Evolutionary conservation across 2,329 filamentous ascomycete genomes (phyloP).

Genomic region (Fusarium decemcellulare): DNA sequence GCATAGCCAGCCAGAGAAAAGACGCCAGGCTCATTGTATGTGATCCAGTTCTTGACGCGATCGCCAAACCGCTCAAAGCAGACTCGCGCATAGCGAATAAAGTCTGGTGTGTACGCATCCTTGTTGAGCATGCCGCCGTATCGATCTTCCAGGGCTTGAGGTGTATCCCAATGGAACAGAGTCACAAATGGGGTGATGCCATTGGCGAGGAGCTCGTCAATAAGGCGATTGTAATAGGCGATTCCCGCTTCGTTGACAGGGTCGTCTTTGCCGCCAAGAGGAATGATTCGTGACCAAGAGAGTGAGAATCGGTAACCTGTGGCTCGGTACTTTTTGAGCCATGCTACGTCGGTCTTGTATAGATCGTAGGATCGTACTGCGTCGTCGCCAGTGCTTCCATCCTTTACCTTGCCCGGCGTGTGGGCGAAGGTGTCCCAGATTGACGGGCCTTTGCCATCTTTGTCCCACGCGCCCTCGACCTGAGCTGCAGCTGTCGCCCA

Average conservation of each 20-base stretch:
- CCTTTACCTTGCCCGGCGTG: conserved; percentile 55
- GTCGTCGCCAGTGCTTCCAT: conserved; percentile 57
- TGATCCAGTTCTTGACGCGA: conserved; percentile 43
- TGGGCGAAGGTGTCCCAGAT: conserved; percentile 59
- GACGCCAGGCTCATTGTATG: conserved; percentile 42
- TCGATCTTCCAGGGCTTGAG: conserved; percentile 48
- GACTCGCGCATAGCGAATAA: conserved; percentile 40
- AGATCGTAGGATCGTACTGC: conserved; percentile 56
- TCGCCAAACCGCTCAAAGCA: conserved; percentile 43
- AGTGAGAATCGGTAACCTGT: conserved; percentile 75
- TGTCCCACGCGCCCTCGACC: conserved; percentile 59
- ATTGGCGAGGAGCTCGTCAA: conserved; percentile 68
- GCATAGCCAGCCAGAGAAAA: conserved; percentile 38
- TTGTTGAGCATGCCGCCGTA: conserved; percentile 42
- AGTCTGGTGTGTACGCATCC: conserved; percentile 38
- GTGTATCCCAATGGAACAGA: conserved; percentile 76
- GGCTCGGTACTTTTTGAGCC: conserved; percentile 71
- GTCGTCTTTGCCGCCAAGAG: conserved; percentile 73
- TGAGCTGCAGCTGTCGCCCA: conserved; percentile 58
- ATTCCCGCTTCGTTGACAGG: conserved; percentile 73
- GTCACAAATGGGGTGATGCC: conserved; percentile 73
- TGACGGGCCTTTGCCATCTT: conserved; percentile 57
- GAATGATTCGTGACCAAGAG: conserved; percentile 76
- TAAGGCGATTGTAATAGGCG: conserved; percentile 71
- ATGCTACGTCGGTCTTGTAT: conserved; percentile 64